Evolutionary conservation across 2,329 filamentous ascomycete species (phyloP).

Genomic region (Elsinoe arachidis): DNA sequence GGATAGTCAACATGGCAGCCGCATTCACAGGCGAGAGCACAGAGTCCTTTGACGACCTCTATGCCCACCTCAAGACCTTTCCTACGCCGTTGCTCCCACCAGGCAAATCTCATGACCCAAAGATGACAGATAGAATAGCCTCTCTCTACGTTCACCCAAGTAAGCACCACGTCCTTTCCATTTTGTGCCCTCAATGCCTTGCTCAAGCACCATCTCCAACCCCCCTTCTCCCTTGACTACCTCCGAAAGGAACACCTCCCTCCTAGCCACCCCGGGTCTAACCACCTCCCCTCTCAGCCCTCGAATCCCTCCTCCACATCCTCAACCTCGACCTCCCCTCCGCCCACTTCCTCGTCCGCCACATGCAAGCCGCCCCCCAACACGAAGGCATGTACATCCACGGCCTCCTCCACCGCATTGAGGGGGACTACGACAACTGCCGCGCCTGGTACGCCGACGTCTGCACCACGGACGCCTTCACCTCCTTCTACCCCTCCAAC

Average conservation of each 20-base stretch:
- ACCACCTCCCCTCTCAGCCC: constrained; percentile 34
- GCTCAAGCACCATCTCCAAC: too few species aligned
- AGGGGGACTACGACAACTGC: constrained; percentile 44
- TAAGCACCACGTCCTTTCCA: constrained; percentile 42
- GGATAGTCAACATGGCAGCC: not conserved
- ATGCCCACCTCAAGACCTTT: constrained; percentile 24
- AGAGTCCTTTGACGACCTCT: constrained; percentile 24
- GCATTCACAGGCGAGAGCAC: constrained; percentile 6
- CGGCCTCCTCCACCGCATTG: constrained; percentile 42
- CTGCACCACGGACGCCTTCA: constrained; percentile 27
- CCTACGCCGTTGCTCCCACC: constrained; percentile 23
- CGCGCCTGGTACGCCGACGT: constrained; percentile 43
- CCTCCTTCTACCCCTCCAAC: constrained; percentile 28
- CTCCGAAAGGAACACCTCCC: not conserved
- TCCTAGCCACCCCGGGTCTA: constrained; percentile 21
- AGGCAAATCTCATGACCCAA: constrained; percentile 20
- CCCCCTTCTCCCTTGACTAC: constrained; percentile 21
- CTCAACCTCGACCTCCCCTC: constrained; percentile 43
- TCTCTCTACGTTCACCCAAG: constrained; percentile 24
- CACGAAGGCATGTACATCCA: constrained; percentile 46
- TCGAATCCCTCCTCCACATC: constrained; percentile 45
- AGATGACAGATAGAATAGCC: constrained; percentile 23
- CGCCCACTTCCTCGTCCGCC: constrained; percentile 45
- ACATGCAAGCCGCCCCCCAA: constrained; percentile 43
- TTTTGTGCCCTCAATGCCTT: constrained; percentile 44